A percentile compares a stretch with the other conserved stretches of the same genome.
These are phyloP conservation scores for Phytophthora ramorum DNA, from an alignment of 352 stramenopile genomes.

Conservation along the genomic window DNA sequence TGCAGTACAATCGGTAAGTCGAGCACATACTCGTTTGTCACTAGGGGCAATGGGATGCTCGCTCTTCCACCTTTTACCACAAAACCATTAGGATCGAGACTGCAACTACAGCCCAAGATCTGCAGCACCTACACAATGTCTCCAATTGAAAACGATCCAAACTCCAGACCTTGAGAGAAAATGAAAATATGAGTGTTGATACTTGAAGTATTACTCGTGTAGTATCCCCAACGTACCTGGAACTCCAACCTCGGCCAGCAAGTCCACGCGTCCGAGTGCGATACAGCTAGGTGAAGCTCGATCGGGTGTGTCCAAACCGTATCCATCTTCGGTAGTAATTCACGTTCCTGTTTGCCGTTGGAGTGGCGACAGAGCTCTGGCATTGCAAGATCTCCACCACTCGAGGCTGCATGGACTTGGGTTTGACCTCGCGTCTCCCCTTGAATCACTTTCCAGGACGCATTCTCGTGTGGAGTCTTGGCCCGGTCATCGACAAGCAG, in stretches of 20 bases:
- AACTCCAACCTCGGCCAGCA: conserved; percentile 57
- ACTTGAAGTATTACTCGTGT: background rate
- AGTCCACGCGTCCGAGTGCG: conserved; percentile 14
- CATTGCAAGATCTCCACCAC: conserved; percentile 25
- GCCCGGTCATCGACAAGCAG: conserved; percentile 20
- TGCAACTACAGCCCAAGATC: background rate
- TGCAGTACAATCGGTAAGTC: conserved; percentile 45
- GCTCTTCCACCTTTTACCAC: conserved; percentile 40
- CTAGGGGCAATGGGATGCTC: conserved; percentile 39
- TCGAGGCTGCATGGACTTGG: conserved; percentile 43
- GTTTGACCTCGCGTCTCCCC: conserved; percentile 53
- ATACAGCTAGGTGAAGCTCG: conserved; percentile 50
- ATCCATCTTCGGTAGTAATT: conserved; percentile 39
- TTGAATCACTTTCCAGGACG: conserved; percentile 49
- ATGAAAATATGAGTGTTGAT: background rate
- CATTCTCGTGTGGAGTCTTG: background rate
- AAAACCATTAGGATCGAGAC: background rate
- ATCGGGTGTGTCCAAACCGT: conserved; percentile 64
- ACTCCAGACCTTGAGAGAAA: conserved; percentile 41
- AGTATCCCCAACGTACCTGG: conserved; percentile 20
- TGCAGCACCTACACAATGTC: conserved; percentile 39
- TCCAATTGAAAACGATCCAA: conserved; percentile 49
- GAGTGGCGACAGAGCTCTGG: conserved; percentile 27
- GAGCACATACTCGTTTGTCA: conserved; percentile 49
- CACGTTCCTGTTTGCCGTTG: background rate